A percentile compares a stretch with the other conserved stretches of the same genome.
Evolutionary conservation across 1,139 yeast genomes (phyloP).

Genomic region (Zygoascus sp.): DNA sequence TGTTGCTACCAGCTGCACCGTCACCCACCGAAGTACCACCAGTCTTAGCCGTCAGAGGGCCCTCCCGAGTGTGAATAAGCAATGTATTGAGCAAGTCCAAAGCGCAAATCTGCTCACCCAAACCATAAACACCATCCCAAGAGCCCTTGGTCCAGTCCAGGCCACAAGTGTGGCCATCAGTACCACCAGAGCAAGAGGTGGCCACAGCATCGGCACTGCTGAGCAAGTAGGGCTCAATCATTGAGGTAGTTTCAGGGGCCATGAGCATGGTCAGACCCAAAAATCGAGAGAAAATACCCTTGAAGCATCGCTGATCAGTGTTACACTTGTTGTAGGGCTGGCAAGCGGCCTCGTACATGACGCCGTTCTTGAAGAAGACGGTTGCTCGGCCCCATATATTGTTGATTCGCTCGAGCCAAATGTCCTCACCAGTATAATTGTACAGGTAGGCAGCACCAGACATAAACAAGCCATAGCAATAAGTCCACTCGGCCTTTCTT

Average conservation of each 20-base stretch:
- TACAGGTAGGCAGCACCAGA: constrained; percentile 71
- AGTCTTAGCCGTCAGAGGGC: constrained; percentile 41
- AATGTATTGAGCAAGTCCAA: constrained; percentile 58
- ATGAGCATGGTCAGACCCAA: constrained; percentile 56
- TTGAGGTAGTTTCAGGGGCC: constrained; percentile 46
- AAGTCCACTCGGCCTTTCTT: constrained; percentile 62
- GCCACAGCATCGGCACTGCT: constrained; percentile 65
- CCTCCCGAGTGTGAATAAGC: constrained; percentile 37
- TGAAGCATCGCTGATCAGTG: constrained; percentile 73
- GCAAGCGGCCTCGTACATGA: constrained; percentile 69
- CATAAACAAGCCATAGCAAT: constrained; percentile 70
- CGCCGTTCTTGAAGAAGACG: constrained; percentile 44
- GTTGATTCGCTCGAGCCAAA: constrained; percentile 54
- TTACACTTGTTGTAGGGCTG: constrained; percentile 55
- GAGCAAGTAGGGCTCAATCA: constrained; percentile 44
- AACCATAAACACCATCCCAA: constrained; percentile 66
- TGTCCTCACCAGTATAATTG: constrained; percentile 52
- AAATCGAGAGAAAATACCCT: constrained; percentile 65
- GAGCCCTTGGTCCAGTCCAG: constrained; percentile 50
- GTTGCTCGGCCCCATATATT: constrained; percentile 49
- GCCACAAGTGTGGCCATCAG: constrained; percentile 76
- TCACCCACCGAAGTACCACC: constrained; percentile 46
- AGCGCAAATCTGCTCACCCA: constrained; percentile 78
- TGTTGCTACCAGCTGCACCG: constrained; percentile 31
- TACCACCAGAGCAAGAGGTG: constrained; percentile 65